Percentiles rank a stretch among this genome's conserved stretches.
Evolutionary conservation across 176 grass and related monocot genomes (phyloP).

Genomic region (Triticum turgidum): DNA sequence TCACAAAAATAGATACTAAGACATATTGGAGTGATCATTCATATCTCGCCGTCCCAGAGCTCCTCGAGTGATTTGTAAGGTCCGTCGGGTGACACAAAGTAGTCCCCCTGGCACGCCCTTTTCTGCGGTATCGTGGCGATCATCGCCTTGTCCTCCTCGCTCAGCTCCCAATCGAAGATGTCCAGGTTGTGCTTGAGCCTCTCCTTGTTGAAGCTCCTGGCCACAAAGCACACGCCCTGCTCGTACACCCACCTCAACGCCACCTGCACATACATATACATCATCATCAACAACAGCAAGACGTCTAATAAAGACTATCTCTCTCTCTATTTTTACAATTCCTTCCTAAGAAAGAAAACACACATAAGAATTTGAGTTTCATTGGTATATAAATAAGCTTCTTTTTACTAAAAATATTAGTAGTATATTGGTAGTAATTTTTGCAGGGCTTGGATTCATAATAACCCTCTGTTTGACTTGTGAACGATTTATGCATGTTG

Average conservation of each 20-base stretch:
- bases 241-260: constrained; percentile 75
- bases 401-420: too few relatives aligned
- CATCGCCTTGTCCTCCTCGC: constrained; percentile 35
- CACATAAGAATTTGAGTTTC: background rate
- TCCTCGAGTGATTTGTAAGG: constrained; percentile 61
- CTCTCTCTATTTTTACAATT: too few relatives aligned
- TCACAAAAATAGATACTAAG: too few relatives aligned
- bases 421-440: too few relatives aligned
- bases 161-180: constrained; percentile 77
- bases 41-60: constrained; percentile 75
- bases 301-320: too few relatives aligned
- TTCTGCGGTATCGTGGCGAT: constrained; percentile 48
- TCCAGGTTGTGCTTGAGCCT: constrained; percentile 71
- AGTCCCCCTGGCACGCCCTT: constrained; percentile 24
- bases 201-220: constrained; percentile 61
- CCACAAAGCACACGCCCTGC: constrained; percentile 46
- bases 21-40: background rate
- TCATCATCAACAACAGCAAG: background rate
- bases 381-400: background rate
- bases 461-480: too few relatives aligned
- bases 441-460: too few relatives aligned
- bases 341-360: too few relatives aligned
- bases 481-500: too few relatives aligned
- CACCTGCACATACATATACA: constrained; percentile 31
- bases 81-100: constrained; percentile 38